Conservation (phyloP, 1,284 basidiomycete species). For the Porogramme epimiltina region DNA sequence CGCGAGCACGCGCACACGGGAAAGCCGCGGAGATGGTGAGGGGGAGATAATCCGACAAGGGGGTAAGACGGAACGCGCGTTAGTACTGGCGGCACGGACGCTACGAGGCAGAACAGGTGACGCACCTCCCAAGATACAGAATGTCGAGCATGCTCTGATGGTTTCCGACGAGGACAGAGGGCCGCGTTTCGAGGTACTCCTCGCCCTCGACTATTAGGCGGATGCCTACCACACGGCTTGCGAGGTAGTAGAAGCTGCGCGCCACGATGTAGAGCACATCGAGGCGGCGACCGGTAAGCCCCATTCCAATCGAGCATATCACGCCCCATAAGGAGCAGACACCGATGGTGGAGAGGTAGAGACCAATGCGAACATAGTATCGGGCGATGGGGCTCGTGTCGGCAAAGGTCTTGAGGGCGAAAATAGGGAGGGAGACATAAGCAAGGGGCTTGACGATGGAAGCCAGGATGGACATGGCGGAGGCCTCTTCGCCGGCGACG, state of each 20-base stretch:
- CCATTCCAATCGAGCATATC: slow-evolving; percentile 71
- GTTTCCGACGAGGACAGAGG: slow-evolving; percentile 85
- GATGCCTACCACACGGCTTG: slow-evolving; percentile 70
- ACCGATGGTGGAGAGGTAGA: slow-evolving; percentile 79
- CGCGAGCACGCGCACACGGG: background rate
- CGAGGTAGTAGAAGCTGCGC: slow-evolving; percentile 79
- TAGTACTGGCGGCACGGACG: slow-evolving; percentile 6
- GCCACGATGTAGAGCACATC: slow-evolving; percentile 90
- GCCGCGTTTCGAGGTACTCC: slow-evolving; percentile 71
- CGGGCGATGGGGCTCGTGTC: slow-evolving; percentile 54
- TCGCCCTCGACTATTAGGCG: slow-evolving; percentile 83
- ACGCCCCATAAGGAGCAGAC: slow-evolving; percentile 80
- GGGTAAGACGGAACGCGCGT: slow-evolving; percentile 1
- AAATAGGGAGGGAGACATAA: slow-evolving; percentile 69
- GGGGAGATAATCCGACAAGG: background rate
- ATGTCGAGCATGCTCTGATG: slow-evolving; percentile 95
- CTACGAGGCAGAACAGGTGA: background rate
- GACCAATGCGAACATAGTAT: slow-evolving; percentile 73
- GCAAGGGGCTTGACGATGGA: slow-evolving; percentile 67
- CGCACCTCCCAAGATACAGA: slow-evolving; percentile 80
- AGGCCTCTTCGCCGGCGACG: slow-evolving; percentile 12
- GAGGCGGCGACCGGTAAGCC: slow-evolving; percentile 71
- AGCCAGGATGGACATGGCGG: slow-evolving; percentile 59
- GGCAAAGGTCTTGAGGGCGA: slow-evolving; percentile 61
- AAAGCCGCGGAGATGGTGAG: background rate